These are phyloP conservation scores for Chalciporus pseudorubinellus DNA, from an alignment of 768 basidiomycete genomes.

Conservation along the genomic window DNA sequence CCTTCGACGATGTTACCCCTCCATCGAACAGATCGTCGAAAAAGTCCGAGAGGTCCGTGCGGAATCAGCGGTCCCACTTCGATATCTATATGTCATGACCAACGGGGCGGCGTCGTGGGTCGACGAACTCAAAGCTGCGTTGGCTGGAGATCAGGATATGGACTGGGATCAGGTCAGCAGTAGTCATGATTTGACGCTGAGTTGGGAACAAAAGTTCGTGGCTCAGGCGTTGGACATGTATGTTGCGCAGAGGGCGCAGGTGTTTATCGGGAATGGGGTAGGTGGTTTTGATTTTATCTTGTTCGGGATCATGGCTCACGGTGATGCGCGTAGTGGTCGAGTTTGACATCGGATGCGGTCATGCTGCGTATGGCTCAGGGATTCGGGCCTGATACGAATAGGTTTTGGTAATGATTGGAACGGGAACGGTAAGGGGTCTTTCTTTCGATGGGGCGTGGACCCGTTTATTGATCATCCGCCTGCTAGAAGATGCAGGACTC, in stretches of 20 bases:
- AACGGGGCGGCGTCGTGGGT: slow-evolving; percentile 46
- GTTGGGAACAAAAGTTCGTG: slow-evolving; percentile 42
- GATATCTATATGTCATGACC: slow-evolving; percentile 46
- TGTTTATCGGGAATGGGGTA: slow-evolving; percentile 56
- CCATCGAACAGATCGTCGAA: slow-evolving; percentile 41
- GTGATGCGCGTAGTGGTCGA: slow-evolving; percentile 34
- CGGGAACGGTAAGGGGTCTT: no score
- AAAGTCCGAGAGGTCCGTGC: slow-evolving; percentile 36
- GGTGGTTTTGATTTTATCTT: slow-evolving; percentile 11
- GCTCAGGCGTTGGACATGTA: slow-evolving; percentile 51
- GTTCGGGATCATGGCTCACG: no score
- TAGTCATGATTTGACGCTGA: slow-evolving; percentile 43
- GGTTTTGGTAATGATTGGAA: slow-evolving; percentile 34
- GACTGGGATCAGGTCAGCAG: slow-evolving; percentile 43
- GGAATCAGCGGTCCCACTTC: slow-evolving; percentile 26
- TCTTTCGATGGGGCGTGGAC: no score
- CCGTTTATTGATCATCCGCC: no score
- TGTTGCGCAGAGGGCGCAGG: slow-evolving; percentile 45
- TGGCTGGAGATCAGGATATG: slow-evolving; percentile 21
- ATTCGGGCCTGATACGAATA: slow-evolving; percentile 27
- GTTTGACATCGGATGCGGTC: slow-evolving; percentile 41
- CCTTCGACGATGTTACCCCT: slow-evolving; percentile 42
- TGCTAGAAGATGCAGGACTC: no score
- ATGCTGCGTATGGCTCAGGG: slow-evolving; percentile 36
- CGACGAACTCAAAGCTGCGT: slow-evolving; percentile 34